Base-by-base conservation (phyloP, 1,284 basidiomycete genomes). In the Apiotrichum brassicae region DNA sequence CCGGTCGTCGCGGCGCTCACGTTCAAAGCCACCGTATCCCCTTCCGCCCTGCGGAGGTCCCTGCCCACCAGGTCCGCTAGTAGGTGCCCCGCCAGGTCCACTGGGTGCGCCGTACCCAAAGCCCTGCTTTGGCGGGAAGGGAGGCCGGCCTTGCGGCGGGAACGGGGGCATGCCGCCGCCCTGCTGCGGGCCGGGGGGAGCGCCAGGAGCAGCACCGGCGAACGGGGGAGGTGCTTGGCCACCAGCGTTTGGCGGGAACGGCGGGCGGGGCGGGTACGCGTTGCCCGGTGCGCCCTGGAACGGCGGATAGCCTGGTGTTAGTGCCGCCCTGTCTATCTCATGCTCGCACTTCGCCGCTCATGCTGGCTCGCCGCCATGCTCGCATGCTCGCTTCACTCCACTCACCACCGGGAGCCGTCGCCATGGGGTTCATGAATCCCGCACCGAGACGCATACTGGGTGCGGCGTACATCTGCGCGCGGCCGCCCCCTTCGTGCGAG, bases 401-500 rank as follows among this genome's bases (percentile, higher is more conserved):
- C 54, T 45, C 24, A 57, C 55, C 55, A 12, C 51, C 49, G n/a
- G 55, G 55, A 19, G 53, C 51, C 14, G 57, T 56, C 25, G 59
- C 61, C 45, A 62, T 56, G n/a, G 66, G 62, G 57, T 70, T 65
- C 61, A 68, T 61, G 40, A 71, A 70, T 4, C 65, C 68, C 2
- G 63, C 61, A 13, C 63, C 69, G 43, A 70, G 53, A 32, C 72
- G 60, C 66, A 72, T 68, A 60, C 87, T 87, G 32, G 89, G 87
- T 7, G 87, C 87, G 47, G 83, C 82, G 49, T 85, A 82, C 65
- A 71, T 68, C 46, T 56, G 57, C 13, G 59, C 55, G 44, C 62
- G 61, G 13, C 61, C 64, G 13, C 66, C 65, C 26, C 79, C 81
- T 71, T 97, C 90, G 70, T 95, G 97, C 36, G 86, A 83, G 41